phyloP scores from a whole-genome alignment of 495 filamentous ascomycete genomes.

The Halenospora varia region DNA sequence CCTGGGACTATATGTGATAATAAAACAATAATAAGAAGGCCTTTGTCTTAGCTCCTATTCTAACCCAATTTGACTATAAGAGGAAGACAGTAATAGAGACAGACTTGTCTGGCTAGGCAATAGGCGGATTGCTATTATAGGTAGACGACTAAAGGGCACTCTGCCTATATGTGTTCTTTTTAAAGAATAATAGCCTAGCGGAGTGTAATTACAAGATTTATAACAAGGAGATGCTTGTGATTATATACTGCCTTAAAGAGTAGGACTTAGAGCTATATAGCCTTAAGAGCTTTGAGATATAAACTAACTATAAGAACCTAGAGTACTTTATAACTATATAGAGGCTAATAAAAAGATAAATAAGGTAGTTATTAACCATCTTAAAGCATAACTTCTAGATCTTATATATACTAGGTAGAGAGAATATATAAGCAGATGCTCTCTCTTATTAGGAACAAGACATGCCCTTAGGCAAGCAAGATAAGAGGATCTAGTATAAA shows the following conservation, averaged over 20 bases:
- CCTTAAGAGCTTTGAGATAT: constrained; percentile 21
- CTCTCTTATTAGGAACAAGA: not conserved
- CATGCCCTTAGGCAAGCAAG: not conserved
- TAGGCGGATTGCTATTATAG: constrained; percentile 16
- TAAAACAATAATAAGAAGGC: no score
- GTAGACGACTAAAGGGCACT: constrained; percentile 20
- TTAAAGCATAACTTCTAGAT: constrained; percentile 1
- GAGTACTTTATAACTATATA: constrained; percentile 1
- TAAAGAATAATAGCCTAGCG: constrained; percentile 20
- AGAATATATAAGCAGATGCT: not conserved
- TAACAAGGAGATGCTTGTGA: constrained; percentile 35
- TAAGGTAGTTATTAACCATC: not conserved
- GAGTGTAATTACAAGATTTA: constrained; percentile 8
- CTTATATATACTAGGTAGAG: not conserved
- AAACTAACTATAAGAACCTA: constrained; percentile 30
- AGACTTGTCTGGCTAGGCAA: constrained; percentile 23
- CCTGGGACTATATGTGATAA: no score
- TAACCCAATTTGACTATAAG: constrained; percentile 11
- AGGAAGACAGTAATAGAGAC: constrained; percentile 21
- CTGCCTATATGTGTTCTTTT: constrained; percentile 27
- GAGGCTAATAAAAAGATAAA: constrained; percentile 1
- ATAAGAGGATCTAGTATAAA: not conserved
- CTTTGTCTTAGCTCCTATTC: constrained; percentile 32
- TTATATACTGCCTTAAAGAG: constrained; percentile 29
- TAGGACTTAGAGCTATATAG: constrained; percentile 27